phyloP scores from a whole-genome alignment of 225 moss, liverwort and hornwort genomes.

The Polytrichum formosum region DNA sequence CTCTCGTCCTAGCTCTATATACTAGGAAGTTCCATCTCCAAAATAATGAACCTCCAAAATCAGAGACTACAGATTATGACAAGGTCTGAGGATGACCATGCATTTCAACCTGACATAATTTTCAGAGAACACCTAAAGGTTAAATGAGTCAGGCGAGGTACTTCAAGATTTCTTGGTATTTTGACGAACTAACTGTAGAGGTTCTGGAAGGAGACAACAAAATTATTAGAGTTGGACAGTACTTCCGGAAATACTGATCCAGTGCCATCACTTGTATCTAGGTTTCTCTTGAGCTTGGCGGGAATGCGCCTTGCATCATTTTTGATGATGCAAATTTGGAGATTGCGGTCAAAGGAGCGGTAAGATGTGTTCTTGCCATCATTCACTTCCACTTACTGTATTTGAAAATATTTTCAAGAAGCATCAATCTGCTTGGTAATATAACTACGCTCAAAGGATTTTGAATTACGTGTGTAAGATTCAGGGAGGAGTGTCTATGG shows the following conservation, averaged over 20 bases:
- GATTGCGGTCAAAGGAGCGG: constrained; percentile 86
- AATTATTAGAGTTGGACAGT: too few species aligned
- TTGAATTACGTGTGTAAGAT: background rate
- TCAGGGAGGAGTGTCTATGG: background rate
- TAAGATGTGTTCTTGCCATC: constrained; percentile 27
- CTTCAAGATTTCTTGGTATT: too few species aligned
- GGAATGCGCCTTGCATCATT: constrained; percentile 93
- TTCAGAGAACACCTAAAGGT: too few species aligned
- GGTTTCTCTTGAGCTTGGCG: constrained; percentile 94
- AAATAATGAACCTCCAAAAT: too few species aligned
- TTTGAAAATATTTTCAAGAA: background rate
- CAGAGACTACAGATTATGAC: too few species aligned
- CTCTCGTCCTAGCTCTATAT: background rate
- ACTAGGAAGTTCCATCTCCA: background rate
- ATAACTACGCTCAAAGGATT: too few species aligned
- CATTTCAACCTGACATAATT: too few species aligned
- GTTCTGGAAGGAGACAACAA: too few species aligned
- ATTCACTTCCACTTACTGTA: background rate
- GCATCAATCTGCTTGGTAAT: too few species aligned
- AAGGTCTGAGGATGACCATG: too few species aligned
- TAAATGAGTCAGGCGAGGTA: too few species aligned
- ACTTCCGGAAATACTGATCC: background rate
- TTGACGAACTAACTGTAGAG: too few species aligned
- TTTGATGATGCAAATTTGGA: constrained; percentile 93
- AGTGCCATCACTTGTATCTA: constrained; percentile 25